Percentiles rank a stretch among this genome's conserved stretches.
These are phyloP conservation scores for Vitis riparia DNA, from an alignment of 164 flowering plant species.

Conservation along the genomic window DNA sequence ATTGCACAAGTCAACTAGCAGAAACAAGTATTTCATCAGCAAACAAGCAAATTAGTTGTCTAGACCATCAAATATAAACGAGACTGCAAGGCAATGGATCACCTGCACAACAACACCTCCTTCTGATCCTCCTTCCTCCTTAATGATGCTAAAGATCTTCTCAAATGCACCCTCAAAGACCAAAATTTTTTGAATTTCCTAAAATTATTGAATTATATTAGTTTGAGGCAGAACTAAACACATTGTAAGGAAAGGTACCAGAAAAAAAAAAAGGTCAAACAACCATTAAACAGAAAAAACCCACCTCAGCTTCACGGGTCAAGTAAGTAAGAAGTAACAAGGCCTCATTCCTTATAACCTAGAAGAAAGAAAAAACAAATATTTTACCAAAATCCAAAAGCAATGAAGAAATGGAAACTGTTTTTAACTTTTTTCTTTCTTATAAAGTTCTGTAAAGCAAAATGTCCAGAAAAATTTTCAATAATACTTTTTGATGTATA, in stretches of 20 bases:
- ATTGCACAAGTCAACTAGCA: background rate
- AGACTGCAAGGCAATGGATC: conserved; percentile 5
- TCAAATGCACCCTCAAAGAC: conserved; percentile 99
- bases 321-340: conserved; percentile 87
- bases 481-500: too few species aligned
- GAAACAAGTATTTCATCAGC: background rate
- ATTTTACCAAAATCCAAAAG: background rate
- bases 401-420: background rate
- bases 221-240: background rate
- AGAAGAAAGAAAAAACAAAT: conserved; percentile 16
- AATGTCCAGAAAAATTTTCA: too few species aligned
- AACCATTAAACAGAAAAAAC: conserved; percentile 1
- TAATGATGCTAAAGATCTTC: conserved; percentile 92
- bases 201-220: conserved; percentile 15
- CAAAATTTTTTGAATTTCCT: conserved; percentile 98
- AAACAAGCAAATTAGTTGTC: background rate
- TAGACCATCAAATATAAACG: background rate
- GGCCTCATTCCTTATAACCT: conserved; percentile 98
- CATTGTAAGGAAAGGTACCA: conserved; percentile 4
- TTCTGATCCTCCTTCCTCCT: conserved; percentile 97
- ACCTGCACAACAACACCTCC: conserved; percentile 99
- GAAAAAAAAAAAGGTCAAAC: background rate
- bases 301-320: conserved; percentile 97
- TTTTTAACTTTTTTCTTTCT: too few species aligned
- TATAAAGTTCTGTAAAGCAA: too few species aligned